These are phyloP conservation scores for Solanum megistacrolobum DNA, from an alignment of 257 asterid species.

Conservation along the genomic window DNA sequence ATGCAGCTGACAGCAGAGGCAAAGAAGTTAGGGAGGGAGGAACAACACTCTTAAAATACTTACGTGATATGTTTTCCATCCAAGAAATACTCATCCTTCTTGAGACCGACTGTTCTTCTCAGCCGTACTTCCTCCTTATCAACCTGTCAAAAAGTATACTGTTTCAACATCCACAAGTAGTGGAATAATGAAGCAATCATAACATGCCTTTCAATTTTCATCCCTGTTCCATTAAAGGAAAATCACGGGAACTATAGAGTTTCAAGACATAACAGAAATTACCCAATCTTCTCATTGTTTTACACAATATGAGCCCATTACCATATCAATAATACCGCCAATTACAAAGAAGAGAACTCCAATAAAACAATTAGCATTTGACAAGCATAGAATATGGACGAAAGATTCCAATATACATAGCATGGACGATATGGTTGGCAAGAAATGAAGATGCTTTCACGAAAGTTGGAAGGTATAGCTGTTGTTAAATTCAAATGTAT, in stretches of 20 bases:
- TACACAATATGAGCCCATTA: neutral
- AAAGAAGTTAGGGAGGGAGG: neutral
- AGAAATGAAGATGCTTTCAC: neutral
- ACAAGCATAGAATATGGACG: neutral
- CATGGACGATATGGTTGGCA: neutral
- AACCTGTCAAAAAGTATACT: conserved; percentile 38
- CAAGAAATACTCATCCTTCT: conserved; percentile 93
- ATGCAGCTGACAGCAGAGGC: neutral
- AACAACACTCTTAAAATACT: conserved; percentile 18
- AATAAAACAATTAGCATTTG: neutral
- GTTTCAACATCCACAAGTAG: neutral
- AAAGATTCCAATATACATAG: neutral
- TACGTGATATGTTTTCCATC: conserved; percentile 99
- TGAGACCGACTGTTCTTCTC: conserved; percentile 91
- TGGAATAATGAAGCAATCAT: neutral
- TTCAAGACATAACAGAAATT: neutral
- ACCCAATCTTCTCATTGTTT: neutral
- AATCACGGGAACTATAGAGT: neutral
- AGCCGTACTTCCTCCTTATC: conserved; percentile 97
- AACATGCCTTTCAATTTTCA: neutral
- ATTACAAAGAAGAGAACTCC: neutral
- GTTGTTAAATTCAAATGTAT: neutral
- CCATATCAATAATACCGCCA: neutral
- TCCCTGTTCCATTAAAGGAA: neutral
- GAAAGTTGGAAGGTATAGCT: neutral